Evolutionary conservation across 2,329 filamentous ascomycete genomes (phyloP), one percentile per base, ranked within the genome.

Genomic region (Penicillium verrucosum): DNA sequence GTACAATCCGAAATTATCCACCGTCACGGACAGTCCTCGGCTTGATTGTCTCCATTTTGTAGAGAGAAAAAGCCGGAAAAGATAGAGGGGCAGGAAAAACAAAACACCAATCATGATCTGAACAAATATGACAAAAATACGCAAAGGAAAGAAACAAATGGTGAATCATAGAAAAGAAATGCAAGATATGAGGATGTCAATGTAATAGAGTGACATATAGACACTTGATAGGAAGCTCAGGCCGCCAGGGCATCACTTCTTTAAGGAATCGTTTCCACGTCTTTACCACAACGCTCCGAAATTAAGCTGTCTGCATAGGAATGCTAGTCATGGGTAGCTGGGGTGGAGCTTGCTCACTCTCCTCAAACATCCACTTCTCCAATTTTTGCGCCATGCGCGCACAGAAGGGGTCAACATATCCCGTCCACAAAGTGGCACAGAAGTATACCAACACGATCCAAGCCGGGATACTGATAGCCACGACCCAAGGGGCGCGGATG

Each of bases 351-450:
- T 81, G 75, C 44, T 77, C 72, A 16, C 72, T 69, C 40, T 73
- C 70, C 30, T 78, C 76, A 58, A 81, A 82, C 64, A 81, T 78
- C 57, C 66, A 69, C 51, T 75, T 75, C 60, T 82, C 80, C 57
- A 82, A 60, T 70, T 74, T 78, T 60, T 77, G 74, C 4, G 80
- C 81, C 32, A 78, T 67, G 51, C 72, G 70, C 0, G 80, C 80
- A 60, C 80, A 82, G 57, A 77, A 75, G 3, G 76, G 73, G 61
- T 82, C 80, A 21, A 82, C 78, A 63, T 80, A 81, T 21, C 72
- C 77, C 30, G 80, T 82, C 80, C 80, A 82, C 51, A 80, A 68
- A 59, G 77, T 75, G 0, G 80, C 80, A 18, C 75, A 73, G 1
- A 73, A 68, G 65, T 82, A 82, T 2, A 80, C 76, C 25, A 81